A percentile compares a stretch with the other conserved stretches of the same genome.
These are phyloP conservation scores for Camelina laxa DNA, from an alignment of 345 rosid genomes.

Conservation along the genomic window DNA sequence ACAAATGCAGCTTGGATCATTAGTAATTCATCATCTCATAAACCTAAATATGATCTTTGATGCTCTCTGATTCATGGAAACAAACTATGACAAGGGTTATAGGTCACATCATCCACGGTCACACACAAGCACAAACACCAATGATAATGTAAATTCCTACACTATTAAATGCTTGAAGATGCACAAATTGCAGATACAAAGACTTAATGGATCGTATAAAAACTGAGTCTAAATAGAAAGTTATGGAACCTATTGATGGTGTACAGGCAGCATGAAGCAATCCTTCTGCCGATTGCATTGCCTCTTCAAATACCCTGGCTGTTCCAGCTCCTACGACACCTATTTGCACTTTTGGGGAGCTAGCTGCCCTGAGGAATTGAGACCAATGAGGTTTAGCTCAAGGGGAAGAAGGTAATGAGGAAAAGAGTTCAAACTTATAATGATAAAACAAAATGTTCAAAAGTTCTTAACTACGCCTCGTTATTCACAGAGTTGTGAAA, in stretches of 20 bases:
- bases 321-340: slow-evolving; percentile 95
- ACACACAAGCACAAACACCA: background rate
- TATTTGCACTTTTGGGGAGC: slow-evolving; percentile 68
- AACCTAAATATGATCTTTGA: slow-evolving; percentile 2
- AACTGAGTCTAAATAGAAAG: background rate
- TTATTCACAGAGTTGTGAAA: background rate
- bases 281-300: slow-evolving; percentile 48
- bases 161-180: slow-evolving; percentile 4
- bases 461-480: background rate
- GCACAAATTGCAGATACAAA: background rate
- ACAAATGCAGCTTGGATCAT: slow-evolving; percentile 8
- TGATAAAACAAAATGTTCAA: background rate
- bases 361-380: slow-evolving; percentile 73
- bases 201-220: background rate
- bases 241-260: slow-evolving; percentile 81
- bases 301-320: slow-evolving; percentile 74
- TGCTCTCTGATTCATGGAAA: slow-evolving; percentile 2
- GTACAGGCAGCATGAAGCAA: slow-evolving; percentile 68
- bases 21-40: background rate
- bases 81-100: background rate
- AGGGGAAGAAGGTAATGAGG: background rate
- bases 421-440: no score
- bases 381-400: slow-evolving; percentile 19
- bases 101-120: slow-evolving; percentile 10
- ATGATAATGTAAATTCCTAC: background rate